Evolutionary conservation across 1,284 basidiomycete genomes (phyloP), one percentile per base, ranked within the genome.

Genomic region (Ganoderma resinaceum): DNA sequence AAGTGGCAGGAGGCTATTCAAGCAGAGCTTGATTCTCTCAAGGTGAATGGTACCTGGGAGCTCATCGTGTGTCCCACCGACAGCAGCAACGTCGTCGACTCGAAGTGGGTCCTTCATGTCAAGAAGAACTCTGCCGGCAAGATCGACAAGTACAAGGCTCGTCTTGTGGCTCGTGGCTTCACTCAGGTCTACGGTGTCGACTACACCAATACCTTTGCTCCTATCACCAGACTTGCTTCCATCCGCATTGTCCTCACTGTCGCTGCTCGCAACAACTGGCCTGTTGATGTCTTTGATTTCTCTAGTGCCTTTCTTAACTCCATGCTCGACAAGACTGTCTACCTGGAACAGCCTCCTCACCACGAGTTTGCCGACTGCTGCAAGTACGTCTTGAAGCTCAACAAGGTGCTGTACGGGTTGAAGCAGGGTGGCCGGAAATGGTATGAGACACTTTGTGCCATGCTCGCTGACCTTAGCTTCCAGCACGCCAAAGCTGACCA

Each of bases 251-350:
- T 82, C 4, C 63, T 82, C 16, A 75, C 79, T 0, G 43, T 82
- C 3, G 80, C 80, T 0, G 78, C 82, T 2, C 6, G 77, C 78
- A 16, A 74, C 38, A 70, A 77, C 67, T 72, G 70, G n/a, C 75
- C 81, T 37, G 60, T 84, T 0, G 76, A 82, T 49, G 79, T 82
- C 52, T 78, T 85, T 23, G 80, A 87, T 69, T 76, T 86, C 69
- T 81, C 81, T 31, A 75, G 74, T 0, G 82, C 82, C 0, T 86
- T 80, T 66, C 76, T 84, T 0, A 83, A 84, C 72, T 76, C 76
- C 0, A 67, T 76, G 57, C 78, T 84, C 37, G 74, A 74, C 42
- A 76, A 81, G 35, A 20, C 18, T 8, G 42, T 43, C 18, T 43
- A 43, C 18, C 18, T 43, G 1, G 42, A 43, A 18, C 42, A 43